phyloP scores from a whole-genome alignment of 345 rosid species.

The Corymbia maculata region DNA sequence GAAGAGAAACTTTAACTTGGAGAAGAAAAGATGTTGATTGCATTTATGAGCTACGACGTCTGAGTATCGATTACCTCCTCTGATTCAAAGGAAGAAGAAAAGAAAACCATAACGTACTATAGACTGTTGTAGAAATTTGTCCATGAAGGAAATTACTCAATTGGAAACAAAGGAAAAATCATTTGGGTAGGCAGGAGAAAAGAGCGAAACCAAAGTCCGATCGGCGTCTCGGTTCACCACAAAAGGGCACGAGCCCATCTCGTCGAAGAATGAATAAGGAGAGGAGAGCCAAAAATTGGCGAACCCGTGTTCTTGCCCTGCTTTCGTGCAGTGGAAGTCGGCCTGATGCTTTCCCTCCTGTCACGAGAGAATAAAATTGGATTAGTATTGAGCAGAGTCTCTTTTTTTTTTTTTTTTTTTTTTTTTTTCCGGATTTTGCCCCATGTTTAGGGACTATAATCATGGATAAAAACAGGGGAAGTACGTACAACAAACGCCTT shows the following conservation, averaged over 20 bases:
- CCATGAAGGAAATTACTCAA: background rate
- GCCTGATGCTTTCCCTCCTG: background rate
- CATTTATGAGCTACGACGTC: background rate
- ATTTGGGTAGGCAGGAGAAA: background rate
- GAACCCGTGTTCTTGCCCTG: background rate
- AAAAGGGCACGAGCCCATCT: background rate
- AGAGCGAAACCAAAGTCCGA: background rate
- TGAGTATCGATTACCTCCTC: background rate
- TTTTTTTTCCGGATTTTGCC: background rate
- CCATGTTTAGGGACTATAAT: slow-evolving; percentile 54
- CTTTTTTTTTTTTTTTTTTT: too few species aligned
- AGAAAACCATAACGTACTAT: background rate
- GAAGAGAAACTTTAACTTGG: background rate
- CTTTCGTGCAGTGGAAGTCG: background rate
- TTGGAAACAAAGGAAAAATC: background rate
- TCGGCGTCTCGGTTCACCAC: background rate
- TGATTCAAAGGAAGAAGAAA: background rate
- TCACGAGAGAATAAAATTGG: background rate
- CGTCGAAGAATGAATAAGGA: background rate
- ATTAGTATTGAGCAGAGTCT: background rate
- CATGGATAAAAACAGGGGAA: slow-evolving; percentile 74
- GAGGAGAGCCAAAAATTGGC: background rate
- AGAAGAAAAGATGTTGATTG: background rate
- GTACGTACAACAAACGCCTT: slow-evolving; percentile 53
- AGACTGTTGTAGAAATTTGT: background rate